phyloP scores from a whole-genome alignment of 2,329 filamentous ascomycete species.

The Exophiala viscosa region DNA sequence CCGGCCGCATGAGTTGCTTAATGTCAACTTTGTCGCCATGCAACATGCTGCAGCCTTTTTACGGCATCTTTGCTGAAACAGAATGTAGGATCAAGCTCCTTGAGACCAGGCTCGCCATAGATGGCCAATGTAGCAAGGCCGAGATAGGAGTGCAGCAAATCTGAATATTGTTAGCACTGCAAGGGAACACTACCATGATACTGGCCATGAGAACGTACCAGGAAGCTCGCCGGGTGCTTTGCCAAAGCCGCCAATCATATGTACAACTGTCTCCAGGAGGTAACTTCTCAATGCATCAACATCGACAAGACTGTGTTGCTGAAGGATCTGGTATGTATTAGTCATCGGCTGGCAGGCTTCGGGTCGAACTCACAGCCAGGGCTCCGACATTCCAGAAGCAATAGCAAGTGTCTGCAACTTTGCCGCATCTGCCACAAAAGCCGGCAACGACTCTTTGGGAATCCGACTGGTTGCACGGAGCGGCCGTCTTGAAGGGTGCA shows the following conservation, averaged over 20 bases:
- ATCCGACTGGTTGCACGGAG: neutral
- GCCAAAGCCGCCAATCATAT: constrained; percentile 77
- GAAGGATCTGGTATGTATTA: constrained; percentile 51
- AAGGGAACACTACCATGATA: neutral
- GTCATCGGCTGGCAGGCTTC: constrained; percentile 9
- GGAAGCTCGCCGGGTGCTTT: constrained; percentile 63
- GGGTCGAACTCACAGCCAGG: constrained; percentile 39
- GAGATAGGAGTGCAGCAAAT: constrained; percentile 85
- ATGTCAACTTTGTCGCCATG: constrained; percentile 35
- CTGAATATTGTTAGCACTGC: constrained; percentile 36
- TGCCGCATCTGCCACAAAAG: constrained; percentile 88
- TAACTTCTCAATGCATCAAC: constrained; percentile 65
- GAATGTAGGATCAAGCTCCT: constrained; percentile 67
- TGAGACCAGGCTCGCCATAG: constrained; percentile 66
- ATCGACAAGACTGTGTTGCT: constrained; percentile 57
- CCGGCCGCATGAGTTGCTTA: too few species aligned
- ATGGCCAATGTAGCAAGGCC: constrained; percentile 76
- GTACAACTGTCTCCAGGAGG: constrained; percentile 80
- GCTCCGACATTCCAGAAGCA: constrained; percentile 84
- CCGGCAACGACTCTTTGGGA: constrained; percentile 49
- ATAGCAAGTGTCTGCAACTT: constrained; percentile 92
- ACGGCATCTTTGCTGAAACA: constrained; percentile 62
- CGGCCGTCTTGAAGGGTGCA: neutral
- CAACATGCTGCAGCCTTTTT: constrained; percentile 39
- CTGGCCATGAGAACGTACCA: constrained; percentile 5